Conservation (phyloP, 257 asterid genomes). For the Lycium barbarum region DNA sequence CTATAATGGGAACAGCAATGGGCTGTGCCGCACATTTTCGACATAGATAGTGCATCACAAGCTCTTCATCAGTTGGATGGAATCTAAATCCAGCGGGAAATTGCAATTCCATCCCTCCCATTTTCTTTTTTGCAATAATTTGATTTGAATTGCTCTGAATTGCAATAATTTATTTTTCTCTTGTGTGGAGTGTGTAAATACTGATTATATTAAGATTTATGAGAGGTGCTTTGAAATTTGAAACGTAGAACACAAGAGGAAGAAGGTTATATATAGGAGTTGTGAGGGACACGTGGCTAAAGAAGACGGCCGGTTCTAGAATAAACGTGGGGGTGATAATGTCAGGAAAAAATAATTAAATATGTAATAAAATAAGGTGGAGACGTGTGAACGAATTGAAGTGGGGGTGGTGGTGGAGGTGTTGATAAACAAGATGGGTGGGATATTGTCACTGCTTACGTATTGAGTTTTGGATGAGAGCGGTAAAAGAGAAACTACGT, state of each 20-base stretch:
- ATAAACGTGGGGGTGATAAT: conserved; percentile 44
- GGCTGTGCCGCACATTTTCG: conserved; percentile 71
- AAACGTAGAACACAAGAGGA: conserved; percentile 55
- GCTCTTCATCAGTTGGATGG: conserved; percentile 94
- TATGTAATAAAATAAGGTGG: not conserved
- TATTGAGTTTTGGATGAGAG: conserved; percentile 50
- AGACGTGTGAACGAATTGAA: conserved; percentile 35
- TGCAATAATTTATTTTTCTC: not conserved
- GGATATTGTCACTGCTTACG: conserved; percentile 56
- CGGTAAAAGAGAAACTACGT: conserved; percentile 34
- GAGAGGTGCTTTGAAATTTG: conserved; percentile 51
- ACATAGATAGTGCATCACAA: conserved; percentile 79
- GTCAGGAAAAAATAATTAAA: not conserved
- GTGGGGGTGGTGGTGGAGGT: not conserved
- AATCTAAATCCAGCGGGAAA: conserved; percentile 89
- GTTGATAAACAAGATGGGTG: conserved; percentile 22
- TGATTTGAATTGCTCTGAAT: not conserved
- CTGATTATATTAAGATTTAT: not conserved
- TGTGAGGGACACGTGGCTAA: conserved; percentile 54
- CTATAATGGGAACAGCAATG: conserved; percentile 74
- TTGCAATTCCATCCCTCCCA: conserved; percentile 59
- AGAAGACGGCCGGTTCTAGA: conserved; percentile 45
- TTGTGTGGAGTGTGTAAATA: not conserved
- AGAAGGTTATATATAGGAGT: conserved; percentile 52
- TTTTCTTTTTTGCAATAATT: not conserved